Percentiles rank a stretch among this genome's conserved stretches.
phyloP scores from a whole-genome alignment of 176 grass and related monocot genomes.

The Calamus simplicifolius region DNA sequence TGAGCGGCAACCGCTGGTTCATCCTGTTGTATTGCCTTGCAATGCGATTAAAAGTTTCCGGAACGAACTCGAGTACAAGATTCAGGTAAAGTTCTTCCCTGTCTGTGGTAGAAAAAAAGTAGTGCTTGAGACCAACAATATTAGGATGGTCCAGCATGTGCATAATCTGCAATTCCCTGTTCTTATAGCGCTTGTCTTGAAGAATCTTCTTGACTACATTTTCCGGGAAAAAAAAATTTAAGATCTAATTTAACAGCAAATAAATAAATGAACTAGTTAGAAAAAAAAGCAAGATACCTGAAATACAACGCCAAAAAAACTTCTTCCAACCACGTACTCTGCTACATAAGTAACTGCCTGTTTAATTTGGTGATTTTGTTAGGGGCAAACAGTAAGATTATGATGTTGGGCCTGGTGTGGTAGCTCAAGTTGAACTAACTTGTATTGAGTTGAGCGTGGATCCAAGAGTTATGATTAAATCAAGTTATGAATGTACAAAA shows the following conservation, averaged over 20 bases:
- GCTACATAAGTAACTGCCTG: conserved; percentile 80
- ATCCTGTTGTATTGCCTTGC: conserved; percentile 74
- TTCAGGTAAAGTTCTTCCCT: conserved; percentile 90
- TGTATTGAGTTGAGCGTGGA: too few relatives aligned
- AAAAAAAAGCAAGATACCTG: conserved; percentile 49
- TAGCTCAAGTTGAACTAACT: too few relatives aligned
- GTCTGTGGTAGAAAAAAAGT: conserved; percentile 87
- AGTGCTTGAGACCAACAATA: conserved; percentile 80
- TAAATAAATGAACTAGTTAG: background rate
- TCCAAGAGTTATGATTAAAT: too few relatives aligned
- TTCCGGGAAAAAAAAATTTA: conserved; percentile 26
- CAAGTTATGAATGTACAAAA: too few relatives aligned
- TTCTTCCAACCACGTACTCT: conserved; percentile 89
- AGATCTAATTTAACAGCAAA: too few relatives aligned
- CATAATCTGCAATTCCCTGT: conserved; percentile 92
- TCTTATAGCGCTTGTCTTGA: conserved; percentile 98
- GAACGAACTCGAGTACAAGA: conserved; percentile 87
- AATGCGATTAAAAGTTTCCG: conserved; percentile 77
- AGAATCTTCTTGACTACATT: conserved; percentile 97
- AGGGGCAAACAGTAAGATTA: background rate
- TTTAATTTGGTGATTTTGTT: conserved; percentile 19
- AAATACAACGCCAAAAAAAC: conserved; percentile 94
- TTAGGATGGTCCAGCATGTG: conserved; percentile 99
- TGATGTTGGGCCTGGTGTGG: too few relatives aligned
- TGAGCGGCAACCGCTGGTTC: conserved; percentile 78